A percentile compares a stretch with the other conserved stretches of the same genome.
These are phyloP conservation scores for Arthroderma sp. DNA, from an alignment of 2,329 filamentous ascomycete species.

Conservation along the genomic window DNA sequence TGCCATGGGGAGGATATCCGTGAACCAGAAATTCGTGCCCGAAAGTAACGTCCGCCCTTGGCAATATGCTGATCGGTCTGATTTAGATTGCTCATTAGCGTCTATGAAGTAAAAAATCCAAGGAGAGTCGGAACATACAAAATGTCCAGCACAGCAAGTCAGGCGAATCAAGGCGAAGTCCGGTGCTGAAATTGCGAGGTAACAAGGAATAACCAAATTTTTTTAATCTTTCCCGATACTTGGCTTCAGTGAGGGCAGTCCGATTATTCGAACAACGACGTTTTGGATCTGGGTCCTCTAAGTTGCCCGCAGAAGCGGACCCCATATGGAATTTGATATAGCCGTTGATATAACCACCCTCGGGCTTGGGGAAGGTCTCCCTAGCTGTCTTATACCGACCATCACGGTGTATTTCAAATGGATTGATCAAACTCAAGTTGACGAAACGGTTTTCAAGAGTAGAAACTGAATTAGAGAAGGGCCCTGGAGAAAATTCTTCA, in stretches of 20 bases:
- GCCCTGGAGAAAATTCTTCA: no score
- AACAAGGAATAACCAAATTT: neutral
- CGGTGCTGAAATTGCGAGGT: no score
- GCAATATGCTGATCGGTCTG: conserved; percentile 7
- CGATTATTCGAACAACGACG: neutral
- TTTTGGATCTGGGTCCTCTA: neutral
- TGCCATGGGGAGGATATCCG: conserved; percentile 7
- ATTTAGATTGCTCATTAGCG: no score
- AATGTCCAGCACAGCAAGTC: conserved; percentile 1
- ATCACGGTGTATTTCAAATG: neutral
- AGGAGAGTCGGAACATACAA: neutral
- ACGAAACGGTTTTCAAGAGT: no score
- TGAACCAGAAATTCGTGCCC: conserved; percentile 7
- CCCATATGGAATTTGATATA: conserved; percentile 7
- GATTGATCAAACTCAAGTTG: neutral
- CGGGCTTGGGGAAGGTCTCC: neutral
- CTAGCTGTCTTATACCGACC: neutral
- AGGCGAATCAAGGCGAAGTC: neutral
- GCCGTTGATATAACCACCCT: conserved; percentile 4
- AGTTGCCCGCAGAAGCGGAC: neutral
- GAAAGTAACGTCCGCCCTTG: conserved; percentile 6
- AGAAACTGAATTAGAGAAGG: no score
- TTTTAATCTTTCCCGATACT: neutral
- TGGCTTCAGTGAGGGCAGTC: neutral
- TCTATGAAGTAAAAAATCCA: no score